Evolutionary conservation across 164 flowering plant genomes (phyloP), one percentile per base, ranked within the genome.

Genomic region (Kalanchoe fedtschenkoi): DNA sequence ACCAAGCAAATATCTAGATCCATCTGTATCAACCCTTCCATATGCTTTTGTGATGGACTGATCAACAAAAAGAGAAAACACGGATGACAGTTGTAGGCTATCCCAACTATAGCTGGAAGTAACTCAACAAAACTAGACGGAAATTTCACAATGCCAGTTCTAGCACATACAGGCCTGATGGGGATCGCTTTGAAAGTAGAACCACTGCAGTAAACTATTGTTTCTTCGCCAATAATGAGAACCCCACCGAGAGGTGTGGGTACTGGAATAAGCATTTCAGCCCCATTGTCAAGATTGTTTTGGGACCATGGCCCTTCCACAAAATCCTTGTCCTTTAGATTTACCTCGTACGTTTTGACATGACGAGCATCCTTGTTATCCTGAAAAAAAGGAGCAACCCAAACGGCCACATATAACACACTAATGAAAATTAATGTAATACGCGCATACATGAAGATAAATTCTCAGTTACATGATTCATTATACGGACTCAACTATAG

Each of bases 1-100:
- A 63, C 99, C 89, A 70, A 95, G 96, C 56, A 95, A 75, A 73
- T 95, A 95, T 13, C 99, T 74, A 47, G 97, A 95, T 56, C 99
- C 99, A 84, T 95, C 96, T 66, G 93, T 87, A 77, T 95, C 99
- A 68, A 95, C 96, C 71, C 93, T 83, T 61, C 99, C 99, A 72
- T 88, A 95, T 19, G 99, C 95, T 70, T 70, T 85, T 33, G 96
- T 95, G 46, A 87, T 89, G 5, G 96, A 87, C 99, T 93, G 67
- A 74, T 68, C 38, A 26, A 38, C 61, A 82, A 17, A 70, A 13
- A 22, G n/a, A n/a, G n/a, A 24, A n/a, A 44, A 60, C 16, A 22
- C 53, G 10, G 38, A 28, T 19, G 4, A 13, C 1, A 53, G 1
- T 7, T 5, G 26, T 29, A 17, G 2, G n/a, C n/a, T n/a, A n/a